Conservation (phyloP, 768 basidiomycete species). For the Suillus clintonianus region DNA sequence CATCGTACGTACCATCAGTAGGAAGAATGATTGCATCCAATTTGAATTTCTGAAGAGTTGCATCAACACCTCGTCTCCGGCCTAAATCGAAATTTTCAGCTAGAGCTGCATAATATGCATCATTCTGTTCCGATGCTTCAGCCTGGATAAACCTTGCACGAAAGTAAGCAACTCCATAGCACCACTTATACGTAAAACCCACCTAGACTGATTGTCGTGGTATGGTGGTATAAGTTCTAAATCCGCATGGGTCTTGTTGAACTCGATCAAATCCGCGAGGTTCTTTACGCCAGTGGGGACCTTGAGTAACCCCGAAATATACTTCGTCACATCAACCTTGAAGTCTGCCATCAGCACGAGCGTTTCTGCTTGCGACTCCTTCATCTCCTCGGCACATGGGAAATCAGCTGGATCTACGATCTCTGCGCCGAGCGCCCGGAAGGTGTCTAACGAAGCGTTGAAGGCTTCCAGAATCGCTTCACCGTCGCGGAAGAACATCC, state of each 20-base stretch:
- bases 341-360: slow-evolving; percentile 58
- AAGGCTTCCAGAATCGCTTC: slow-evolving; percentile 36
- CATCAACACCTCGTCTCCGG: slow-evolving; percentile 55
- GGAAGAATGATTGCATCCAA: slow-evolving; percentile 58
- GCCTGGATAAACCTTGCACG: slow-evolving; percentile 22
- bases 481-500: slow-evolving; percentile 29
- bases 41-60: slow-evolving; percentile 43
- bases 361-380: slow-evolving; percentile 48
- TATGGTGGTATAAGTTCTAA: slow-evolving; percentile 45
- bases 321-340: slow-evolving; percentile 59
- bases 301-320: slow-evolving; percentile 45
- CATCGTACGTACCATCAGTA: slow-evolving; percentile 29
- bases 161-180: background rate
- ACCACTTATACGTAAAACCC: slow-evolving; percentile 10
- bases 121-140: slow-evolving; percentile 34
- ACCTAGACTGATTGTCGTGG: slow-evolving; percentile 38
- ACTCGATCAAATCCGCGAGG: slow-evolving; percentile 58
- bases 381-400: slow-evolving; percentile 52
- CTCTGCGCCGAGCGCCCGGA: slow-evolving; percentile 42
- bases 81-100: slow-evolving; percentile 51
- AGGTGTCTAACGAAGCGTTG: slow-evolving; percentile 37
- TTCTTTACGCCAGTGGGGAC: slow-evolving; percentile 58
- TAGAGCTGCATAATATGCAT: slow-evolving; percentile 46
- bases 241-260: slow-evolving; percentile 52
- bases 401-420: slow-evolving; percentile 67